Conservation (phyloP, 2,329 filamentous ascomycete species). For the Sarocladium kiliense region DNA sequence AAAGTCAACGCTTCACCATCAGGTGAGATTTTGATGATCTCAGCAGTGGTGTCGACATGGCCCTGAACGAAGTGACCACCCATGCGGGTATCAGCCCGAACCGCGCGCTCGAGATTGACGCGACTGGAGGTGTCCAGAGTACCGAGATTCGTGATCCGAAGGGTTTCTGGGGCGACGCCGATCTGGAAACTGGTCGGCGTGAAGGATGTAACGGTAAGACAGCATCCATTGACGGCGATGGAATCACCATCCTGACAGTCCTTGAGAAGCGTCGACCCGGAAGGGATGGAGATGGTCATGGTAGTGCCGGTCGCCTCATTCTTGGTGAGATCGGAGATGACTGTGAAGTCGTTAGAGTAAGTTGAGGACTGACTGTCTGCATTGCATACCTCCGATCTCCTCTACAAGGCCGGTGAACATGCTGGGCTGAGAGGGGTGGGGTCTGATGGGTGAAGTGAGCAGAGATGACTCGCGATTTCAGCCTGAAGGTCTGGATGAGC, state of each 20-base stretch:
- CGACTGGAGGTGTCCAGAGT: constrained; percentile 56
- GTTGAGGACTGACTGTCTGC: not conserved
- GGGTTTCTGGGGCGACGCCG: constrained; percentile 89
- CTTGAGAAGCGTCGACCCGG: constrained; percentile 65
- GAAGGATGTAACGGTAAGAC: constrained; percentile 75
- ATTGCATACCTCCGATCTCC: constrained; percentile 75
- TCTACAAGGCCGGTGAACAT: constrained; percentile 98
- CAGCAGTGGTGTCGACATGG: constrained; percentile 87
- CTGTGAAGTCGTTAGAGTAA: constrained; percentile 42
- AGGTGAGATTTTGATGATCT: constrained; percentile 63
- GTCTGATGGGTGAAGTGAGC: not conserved
- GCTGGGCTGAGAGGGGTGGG: constrained; percentile 13
- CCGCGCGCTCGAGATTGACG: constrained; percentile 92
- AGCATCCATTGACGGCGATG: constrained; percentile 93
- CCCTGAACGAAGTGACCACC: constrained; percentile 98
- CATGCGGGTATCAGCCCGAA: constrained; percentile 89
- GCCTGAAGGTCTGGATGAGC: not conserved
- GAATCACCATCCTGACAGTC: constrained; percentile 88
- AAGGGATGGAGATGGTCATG: constrained; percentile 71
- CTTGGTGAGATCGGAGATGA: constrained; percentile 73
- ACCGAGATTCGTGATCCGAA: constrained; percentile 93
- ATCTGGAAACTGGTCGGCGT: constrained; percentile 67
- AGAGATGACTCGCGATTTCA: not conserved
- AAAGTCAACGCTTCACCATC: constrained; percentile 92
- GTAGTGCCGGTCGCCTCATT: constrained; percentile 84